phyloP scores from a whole-genome alignment of 371 early-diverging fungal species.

The Zychaea mexicana region DNA sequence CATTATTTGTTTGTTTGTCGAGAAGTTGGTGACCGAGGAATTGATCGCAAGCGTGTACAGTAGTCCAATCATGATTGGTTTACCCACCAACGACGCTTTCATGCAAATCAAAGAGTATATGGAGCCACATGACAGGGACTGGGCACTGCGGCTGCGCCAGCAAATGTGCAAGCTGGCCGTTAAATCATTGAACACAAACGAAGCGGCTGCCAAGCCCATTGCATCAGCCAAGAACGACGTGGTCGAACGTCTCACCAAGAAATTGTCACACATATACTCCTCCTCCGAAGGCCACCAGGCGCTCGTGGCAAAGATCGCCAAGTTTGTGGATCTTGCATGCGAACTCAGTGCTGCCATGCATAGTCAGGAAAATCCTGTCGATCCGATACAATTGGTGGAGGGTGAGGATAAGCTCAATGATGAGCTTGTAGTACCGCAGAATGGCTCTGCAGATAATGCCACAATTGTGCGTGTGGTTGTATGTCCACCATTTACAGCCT shows the following conservation, averaged over 20 bases:
- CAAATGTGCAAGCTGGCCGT: conserved; percentile 40
- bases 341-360: conserved; percentile 41
- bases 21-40: conserved; percentile 36
- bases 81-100: conserved; percentile 39
- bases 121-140: conserved; percentile 30
- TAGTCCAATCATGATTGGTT: conserved; percentile 31
- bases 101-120: conserved; percentile 39
- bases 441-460: conserved; percentile 12
- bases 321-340: conserved; percentile 37
- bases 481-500: conserved; percentile 17
- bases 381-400: conserved; percentile 16
- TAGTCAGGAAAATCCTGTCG: conserved; percentile 34
- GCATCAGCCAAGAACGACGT: conserved; percentile 16
- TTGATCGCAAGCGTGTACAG: conserved; percentile 32
- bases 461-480: conserved; percentile 7
- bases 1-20: conserved; percentile 39
- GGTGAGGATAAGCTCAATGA: conserved; percentile 4
- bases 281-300: conserved; percentile 22
- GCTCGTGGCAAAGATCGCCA: conserved; percentile 20
- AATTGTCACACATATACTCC: conserved; percentile 29
- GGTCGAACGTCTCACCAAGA: conserved; percentile 18
- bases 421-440: background rate
- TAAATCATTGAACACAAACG: conserved; percentile 25
- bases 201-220: conserved; percentile 26
- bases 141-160: conserved; percentile 41